Base-by-base conservation (phyloP, 1,139 yeast species). In the Komagataea norvegica region DNA sequence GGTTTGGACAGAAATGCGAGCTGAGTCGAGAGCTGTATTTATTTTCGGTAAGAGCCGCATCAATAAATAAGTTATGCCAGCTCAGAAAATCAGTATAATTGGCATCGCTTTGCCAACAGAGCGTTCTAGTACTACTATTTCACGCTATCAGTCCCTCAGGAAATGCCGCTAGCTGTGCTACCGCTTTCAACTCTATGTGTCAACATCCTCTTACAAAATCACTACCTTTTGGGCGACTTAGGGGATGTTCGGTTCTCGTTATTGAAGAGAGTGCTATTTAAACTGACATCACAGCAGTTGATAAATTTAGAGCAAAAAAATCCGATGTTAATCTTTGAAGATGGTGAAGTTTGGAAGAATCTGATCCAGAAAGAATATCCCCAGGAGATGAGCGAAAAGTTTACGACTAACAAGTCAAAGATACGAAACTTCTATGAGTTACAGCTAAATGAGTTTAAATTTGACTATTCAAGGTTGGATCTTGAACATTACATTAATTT, bases 241-340 rank as follows among this genome's bases (percentile, higher is more conserved):
- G 76, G 76, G 0, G 59, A 60, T 37, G 64, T 75, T 0, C 77
- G 82, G 9, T 75, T 64, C 50, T 67, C 68, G 41, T 54, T 77
- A 25, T 53, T 76, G 11, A 58, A 57, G 33, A 70, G 74, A 3
- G 61, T 74, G 2, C 55, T 77, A 14, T 45, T 47, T 29, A 64
- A 66, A 36, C 65, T 74, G 59, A 67, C 65, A 33, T 61, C 72
- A 5, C 69, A 68, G 39, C 83, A 76, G 47, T 54, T 77, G 19
- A 52, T 59, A 23, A 59, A 55, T 18, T 54, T 76, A 5, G 84
- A 77, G 51, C 41, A 45, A 8, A 53, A 48, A 22, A 72, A 77
- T 45, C 69, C 72, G 0, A 63, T 60, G 23, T 48, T 74, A 11
- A 52, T 61, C 5, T 72, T 78, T 11, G 71, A 68, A 29, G 70